A percentile compares a stretch with the other conserved stretches of the same genome.
These are phyloP conservation scores for Sclerotinia spermophila DNA, from an alignment of 2,329 filamentous ascomycete species.

Conservation along the genomic window DNA sequence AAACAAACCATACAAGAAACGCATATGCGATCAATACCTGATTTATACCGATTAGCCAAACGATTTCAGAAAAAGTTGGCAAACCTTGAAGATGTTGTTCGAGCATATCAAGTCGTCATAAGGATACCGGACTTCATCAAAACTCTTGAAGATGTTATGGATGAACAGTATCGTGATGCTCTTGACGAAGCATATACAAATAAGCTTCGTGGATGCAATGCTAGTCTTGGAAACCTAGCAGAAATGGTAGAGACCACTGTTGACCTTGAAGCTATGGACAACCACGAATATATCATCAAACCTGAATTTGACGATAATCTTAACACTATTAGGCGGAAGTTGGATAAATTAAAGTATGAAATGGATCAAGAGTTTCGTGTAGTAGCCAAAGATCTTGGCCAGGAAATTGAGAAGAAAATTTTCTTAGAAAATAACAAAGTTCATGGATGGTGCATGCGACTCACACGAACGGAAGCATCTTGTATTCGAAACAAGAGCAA, in stretches of 20 bases:
- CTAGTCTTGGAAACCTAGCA: conserved; percentile 78
- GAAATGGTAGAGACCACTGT: conserved; percentile 99
- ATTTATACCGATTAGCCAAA: conserved; percentile 89
- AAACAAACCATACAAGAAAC: conserved; percentile 96
- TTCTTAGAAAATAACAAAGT: conserved; percentile 95
- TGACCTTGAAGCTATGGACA: conserved; percentile 89
- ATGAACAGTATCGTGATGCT: conserved; percentile 84
- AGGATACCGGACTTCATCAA: conserved; percentile 85
- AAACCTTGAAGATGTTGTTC: conserved; percentile 90
- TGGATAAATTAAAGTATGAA: conserved; percentile 76
- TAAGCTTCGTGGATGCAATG: conserved; percentile 72
- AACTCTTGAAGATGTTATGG: conserved; percentile 90
- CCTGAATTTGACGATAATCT: conserved; percentile 92
- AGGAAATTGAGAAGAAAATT: conserved; percentile 97
- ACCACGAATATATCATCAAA: conserved; percentile 98
- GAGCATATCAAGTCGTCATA: conserved; percentile 91
- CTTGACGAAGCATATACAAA: conserved; percentile 83
- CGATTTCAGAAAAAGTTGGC: conserved; percentile 90
- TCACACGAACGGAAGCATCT: conserved; percentile 85
- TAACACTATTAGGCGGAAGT: conserved; percentile 81
- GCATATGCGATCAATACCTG: conserved; percentile 86
- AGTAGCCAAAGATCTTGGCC: conserved; percentile 75
- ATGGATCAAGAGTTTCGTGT: conserved; percentile 79
- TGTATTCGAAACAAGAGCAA: conserved; percentile 88
- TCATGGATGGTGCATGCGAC: conserved; percentile 92